These are phyloP conservation scores for Coemansia sp. DNA, from an alignment of 371 early-diverging fungal species.

Conservation along the genomic window DNA sequence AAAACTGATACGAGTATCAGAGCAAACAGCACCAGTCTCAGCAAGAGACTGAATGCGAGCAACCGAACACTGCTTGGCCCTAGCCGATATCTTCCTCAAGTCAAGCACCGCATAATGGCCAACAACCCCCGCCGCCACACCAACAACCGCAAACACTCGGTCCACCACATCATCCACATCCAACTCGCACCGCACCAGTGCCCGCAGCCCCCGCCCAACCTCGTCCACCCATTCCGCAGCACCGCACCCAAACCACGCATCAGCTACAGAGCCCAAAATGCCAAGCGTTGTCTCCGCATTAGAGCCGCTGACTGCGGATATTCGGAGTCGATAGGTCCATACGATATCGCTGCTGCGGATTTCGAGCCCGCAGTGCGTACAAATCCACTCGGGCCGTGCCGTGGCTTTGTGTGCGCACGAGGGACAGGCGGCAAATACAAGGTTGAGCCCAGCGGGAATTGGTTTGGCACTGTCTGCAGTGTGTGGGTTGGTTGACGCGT, in stretches of 20 bases:
- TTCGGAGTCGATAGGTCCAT: slow-evolving; percentile 25
- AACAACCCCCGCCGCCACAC: not conserved
- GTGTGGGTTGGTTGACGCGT: not conserved
- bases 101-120: slow-evolving; percentile 1
- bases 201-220: slow-evolving; percentile 1
- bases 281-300: slow-evolving; percentile 3
- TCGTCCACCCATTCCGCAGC: slow-evolving; percentile 29
- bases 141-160: slow-evolving; percentile 1
- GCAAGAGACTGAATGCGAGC: slow-evolving; percentile 2
- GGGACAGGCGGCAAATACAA: slow-evolving; percentile 12
- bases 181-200: not conserved
- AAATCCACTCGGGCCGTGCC: slow-evolving; percentile 6
- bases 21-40: not conserved
- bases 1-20: not conserved
- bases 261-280: slow-evolving; percentile 15
- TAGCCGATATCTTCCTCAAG: not conserved
- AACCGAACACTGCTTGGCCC: not conserved
- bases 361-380: slow-evolving; percentile 4
- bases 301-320: not conserved
- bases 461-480: not conserved
- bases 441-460: slow-evolving; percentile 6
- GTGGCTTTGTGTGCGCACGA: slow-evolving; percentile 6
- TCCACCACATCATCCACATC: not conserved
- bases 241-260: slow-evolving; percentile 27
- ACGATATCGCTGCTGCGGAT: not conserved